These are phyloP conservation scores for Lonicera japonica DNA, from an alignment of 129 eudicot species.

Conservation along the genomic window DNA sequence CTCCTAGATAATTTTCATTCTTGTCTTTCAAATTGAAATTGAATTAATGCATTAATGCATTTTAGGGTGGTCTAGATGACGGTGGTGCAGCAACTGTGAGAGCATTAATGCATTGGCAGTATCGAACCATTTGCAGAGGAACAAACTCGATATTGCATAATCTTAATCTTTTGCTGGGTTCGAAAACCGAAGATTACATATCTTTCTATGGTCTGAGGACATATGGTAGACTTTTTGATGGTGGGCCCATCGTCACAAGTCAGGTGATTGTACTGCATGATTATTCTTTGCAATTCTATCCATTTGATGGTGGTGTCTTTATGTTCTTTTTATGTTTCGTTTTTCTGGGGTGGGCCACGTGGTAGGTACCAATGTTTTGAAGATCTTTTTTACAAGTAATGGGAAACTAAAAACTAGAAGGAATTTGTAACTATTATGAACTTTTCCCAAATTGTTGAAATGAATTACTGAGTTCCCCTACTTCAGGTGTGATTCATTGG, in stretches of 20 bases:
- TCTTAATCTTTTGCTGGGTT: conserved; percentile 54
- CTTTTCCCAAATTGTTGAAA: too few relatives aligned
- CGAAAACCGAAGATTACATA: conserved; percentile 63
- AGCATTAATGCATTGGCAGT: conserved; percentile 98
- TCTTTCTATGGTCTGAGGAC: conserved; percentile 92
- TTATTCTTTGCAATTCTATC: too few relatives aligned
- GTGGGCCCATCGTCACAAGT: conserved; percentile 75
- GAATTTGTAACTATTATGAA: too few relatives aligned
- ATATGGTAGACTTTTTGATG: conserved; percentile 71
- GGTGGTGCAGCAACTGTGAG: conserved; percentile 98
- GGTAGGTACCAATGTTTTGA: too few relatives aligned
- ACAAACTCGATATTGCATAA: conserved; percentile 65
- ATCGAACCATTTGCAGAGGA: conserved; percentile 82
- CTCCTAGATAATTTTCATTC: background rate
- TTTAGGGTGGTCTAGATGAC: conserved; percentile 98
- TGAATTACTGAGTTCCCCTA: too few relatives aligned
- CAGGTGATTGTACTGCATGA: conserved; percentile 48
- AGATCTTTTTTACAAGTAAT: too few relatives aligned
- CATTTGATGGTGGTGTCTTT: too few relatives aligned
- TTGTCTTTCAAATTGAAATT: background rate
- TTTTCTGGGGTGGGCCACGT: too few relatives aligned
- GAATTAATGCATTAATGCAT: too few relatives aligned
- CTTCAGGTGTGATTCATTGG: too few relatives aligned
- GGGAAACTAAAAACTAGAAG: too few relatives aligned
- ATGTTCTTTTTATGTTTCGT: too few relatives aligned